Conservation (phyloP, 1,284 basidiomycete species). For the Polyporus tsugae region DNA sequence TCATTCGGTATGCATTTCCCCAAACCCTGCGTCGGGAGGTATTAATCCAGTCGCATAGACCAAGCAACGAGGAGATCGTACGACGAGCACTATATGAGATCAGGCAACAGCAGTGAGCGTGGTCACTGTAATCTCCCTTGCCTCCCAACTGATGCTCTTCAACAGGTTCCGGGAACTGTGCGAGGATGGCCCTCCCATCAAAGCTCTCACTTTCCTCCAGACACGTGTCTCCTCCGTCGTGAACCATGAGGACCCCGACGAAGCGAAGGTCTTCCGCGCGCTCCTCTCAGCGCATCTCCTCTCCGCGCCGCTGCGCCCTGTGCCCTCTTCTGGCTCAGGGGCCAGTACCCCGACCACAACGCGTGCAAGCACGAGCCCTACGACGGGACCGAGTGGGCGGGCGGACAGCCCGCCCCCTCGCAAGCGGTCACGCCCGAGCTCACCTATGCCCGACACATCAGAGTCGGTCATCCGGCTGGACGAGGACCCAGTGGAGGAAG, state of each 20-base stretch:
- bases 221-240: slow-evolving; percentile 74
- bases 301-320: slow-evolving; percentile 37
- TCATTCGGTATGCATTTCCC: slow-evolving; percentile 57
- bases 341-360: background rate
- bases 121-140: background rate
- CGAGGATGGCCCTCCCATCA: slow-evolving; percentile 66
- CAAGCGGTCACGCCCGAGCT: slow-evolving; percentile 28
- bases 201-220: slow-evolving; percentile 76
- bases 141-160: background rate
- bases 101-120: slow-evolving; percentile 71
- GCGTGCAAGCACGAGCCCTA: background rate
- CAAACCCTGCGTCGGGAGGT: background rate
- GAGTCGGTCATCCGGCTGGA: slow-evolving; percentile 41
- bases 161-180: slow-evolving; percentile 82
- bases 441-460: slow-evolving; percentile 10
- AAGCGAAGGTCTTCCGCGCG: slow-evolving; percentile 68
- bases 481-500: slow-evolving; percentile 49
- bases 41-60: slow-evolving; percentile 46
- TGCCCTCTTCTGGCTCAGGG: background rate
- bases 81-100: slow-evolving; percentile 67
- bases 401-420: slow-evolving; percentile 31
- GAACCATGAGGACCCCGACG: slow-evolving; percentile 68
- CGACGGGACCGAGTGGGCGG: slow-evolving; percentile 2
- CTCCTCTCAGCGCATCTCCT: slow-evolving; percentile 77
- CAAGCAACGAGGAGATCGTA: slow-evolving; percentile 64